Evolutionary conservation across 352 stramenopile species (phyloP), one percentile per base, ranked within the genome.

Genomic region (Globisporangium megalacanthum): DNA sequence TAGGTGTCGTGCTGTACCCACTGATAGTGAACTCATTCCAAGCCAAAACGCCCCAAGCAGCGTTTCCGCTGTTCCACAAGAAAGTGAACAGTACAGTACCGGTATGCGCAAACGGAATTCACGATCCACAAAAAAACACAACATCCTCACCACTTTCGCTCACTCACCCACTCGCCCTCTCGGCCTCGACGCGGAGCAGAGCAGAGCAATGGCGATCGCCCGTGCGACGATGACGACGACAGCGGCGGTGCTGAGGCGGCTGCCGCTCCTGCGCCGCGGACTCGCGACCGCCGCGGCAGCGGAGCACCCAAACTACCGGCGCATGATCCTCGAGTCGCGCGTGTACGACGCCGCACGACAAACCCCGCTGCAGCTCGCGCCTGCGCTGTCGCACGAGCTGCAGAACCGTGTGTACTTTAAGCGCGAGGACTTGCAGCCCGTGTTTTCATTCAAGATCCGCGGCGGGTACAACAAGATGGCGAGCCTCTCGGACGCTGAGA

Each of bases 401-500:
- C 73, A 89, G 66, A 93, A 95, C 67, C 77, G 72, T 57, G 78
- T 96, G 42, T 69, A 79, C 61, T 83, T 98, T 36, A 98, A 99
- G 87, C 79, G 96, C 55, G 96, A 99, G 76, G 97, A 99, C 74
- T 80, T 96, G 53, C 96, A 99, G 77, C 96, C 96, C 42, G 96
- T 99, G 31, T 98, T 99, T 70, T 98, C 92, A 56, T 99, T 99
- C 83, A 99, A 99, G 83, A 96, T 99, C 64, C 90, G 96, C 50
- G 97, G 97, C 54, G 96, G 96, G 1, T 99, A 99, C 88, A 99
- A 99, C 83, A 98, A 98, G 77, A 98, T 99, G 87, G 89, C 89
- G 15, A 92, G 84, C 65, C 69, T 98, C 13, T 75, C 87, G 6
- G 53, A 60, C 15, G 69, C 75, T 22, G 72, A 97, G 58, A 86